These are phyloP conservation scores for Penicillium salamii DNA, from an alignment of 495 filamentous ascomycete species.

Conservation along the genomic window DNA sequence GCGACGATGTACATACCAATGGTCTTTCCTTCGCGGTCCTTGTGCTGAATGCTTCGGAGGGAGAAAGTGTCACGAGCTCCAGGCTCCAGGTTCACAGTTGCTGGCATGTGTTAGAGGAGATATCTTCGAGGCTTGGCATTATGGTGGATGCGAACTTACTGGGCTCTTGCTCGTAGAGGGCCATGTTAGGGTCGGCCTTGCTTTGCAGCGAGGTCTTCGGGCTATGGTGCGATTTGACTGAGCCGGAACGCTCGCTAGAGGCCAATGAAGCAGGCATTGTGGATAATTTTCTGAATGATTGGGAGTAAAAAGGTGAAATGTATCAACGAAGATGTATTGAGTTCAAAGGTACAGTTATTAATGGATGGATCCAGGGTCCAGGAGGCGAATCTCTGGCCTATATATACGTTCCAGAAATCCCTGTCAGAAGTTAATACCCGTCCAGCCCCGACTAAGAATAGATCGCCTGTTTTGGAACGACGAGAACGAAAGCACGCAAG, in stretches of 20 bases:
- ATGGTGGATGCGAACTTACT: constrained; percentile 51
- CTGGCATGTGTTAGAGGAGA: constrained; percentile 8
- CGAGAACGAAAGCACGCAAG: constrained; percentile 19
- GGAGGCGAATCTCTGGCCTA: neutral
- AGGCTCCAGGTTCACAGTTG: constrained; percentile 16
- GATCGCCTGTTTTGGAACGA: constrained; percentile 6
- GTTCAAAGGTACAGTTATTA: too few species aligned
- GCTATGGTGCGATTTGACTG: constrained; percentile 24
- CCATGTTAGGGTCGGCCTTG: constrained; percentile 84
- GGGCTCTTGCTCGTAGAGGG: constrained; percentile 81
- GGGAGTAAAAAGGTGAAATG: too few species aligned
- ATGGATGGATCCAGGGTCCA: neutral
- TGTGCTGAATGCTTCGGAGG: constrained; percentile 71
- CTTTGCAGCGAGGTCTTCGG: constrained; percentile 61
- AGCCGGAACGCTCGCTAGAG: constrained; percentile 29
- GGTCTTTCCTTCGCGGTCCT: constrained; percentile 73
- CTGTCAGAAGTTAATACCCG: neutral
- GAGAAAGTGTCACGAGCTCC: constrained; percentile 45
- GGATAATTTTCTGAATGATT: too few species aligned
- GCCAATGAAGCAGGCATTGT: constrained; percentile 25
- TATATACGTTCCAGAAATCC: neutral
- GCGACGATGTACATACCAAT: constrained; percentile 59
- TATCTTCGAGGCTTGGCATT: neutral
- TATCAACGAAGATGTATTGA: too few species aligned
- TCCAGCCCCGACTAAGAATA: constrained; percentile 20